phyloP scores from a whole-genome alignment of 495 filamentous ascomycete genomes.

The Xylaria bambusicola region DNA sequence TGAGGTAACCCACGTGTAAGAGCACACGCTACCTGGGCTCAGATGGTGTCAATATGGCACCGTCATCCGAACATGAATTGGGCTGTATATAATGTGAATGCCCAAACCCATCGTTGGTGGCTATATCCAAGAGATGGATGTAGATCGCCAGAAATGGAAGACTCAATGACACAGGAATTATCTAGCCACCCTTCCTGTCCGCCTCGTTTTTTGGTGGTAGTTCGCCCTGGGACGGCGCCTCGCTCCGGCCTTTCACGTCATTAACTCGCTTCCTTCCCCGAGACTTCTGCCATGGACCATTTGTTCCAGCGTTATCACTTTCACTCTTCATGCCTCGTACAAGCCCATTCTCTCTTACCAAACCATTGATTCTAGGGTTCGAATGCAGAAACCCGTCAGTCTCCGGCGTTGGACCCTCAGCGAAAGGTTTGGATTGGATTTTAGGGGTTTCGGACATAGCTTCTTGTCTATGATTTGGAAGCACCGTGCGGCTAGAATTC shows the following conservation, averaged over 20 bases:
- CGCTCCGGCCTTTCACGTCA: slow-evolving; percentile 36
- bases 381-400: slow-evolving; percentile 25
- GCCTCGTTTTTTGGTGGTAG: slow-evolving; percentile 51
- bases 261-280: slow-evolving; percentile 49
- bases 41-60: slow-evolving; percentile 17
- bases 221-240: slow-evolving; percentile 44
- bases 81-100: slow-evolving; percentile 16
- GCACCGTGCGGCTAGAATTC: slow-evolving; percentile 18
- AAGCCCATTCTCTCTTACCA: slow-evolving; percentile 47
- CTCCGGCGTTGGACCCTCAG: slow-evolving; percentile 21
- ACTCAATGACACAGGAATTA: background rate
- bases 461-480: slow-evolving; percentile 30
- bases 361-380: slow-evolving; percentile 40
- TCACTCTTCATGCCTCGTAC: slow-evolving; percentile 52
- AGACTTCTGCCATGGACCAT: slow-evolving; percentile 49
- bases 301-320: slow-evolving; percentile 36
- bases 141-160: slow-evolving; percentile 21
- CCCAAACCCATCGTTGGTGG: slow-evolving; percentile 13
- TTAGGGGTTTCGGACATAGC: slow-evolving; percentile 37
- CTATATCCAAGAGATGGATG: slow-evolving; percentile 29
- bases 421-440: slow-evolving; percentile 27
- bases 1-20: background rate
- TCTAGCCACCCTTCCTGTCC: slow-evolving; percentile 55
- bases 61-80: slow-evolving; percentile 23
- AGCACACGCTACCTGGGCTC: slow-evolving; percentile 8